Evolutionary conservation across 805 yeast genomes (phyloP).

Genomic region (Maudiozyma pseudohumilis): DNA sequence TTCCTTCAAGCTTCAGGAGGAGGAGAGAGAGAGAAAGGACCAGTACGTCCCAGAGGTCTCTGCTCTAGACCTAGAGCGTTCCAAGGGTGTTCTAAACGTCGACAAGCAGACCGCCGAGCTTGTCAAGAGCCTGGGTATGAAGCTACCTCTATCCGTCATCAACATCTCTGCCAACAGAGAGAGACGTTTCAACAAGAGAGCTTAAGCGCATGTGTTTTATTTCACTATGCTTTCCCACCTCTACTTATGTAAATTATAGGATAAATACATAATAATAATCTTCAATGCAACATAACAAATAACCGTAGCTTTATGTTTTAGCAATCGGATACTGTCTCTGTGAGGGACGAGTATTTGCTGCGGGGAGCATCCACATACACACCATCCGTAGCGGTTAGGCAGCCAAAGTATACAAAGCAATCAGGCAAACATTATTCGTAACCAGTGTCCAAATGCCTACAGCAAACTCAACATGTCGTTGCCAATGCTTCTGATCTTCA

Average conservation of each 20-base stretch:
- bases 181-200: slow-evolving; percentile 90
- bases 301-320: too few relatives aligned
- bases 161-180: slow-evolving; percentile 83
- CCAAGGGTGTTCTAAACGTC: slow-evolving; percentile 92
- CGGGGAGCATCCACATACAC: background rate
- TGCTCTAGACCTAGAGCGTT: slow-evolving; percentile 95
- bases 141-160: slow-evolving; percentile 76
- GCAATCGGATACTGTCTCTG: too few relatives aligned
- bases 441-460: too few relatives aligned
- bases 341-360: too few relatives aligned
- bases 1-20: slow-evolving; percentile 99
- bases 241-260: slow-evolving; percentile 1
- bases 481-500: slow-evolving; percentile 34
- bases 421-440: too few relatives aligned
- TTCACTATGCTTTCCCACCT: background rate
- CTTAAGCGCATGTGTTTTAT: slow-evolving; percentile 32
- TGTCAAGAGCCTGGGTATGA: slow-evolving; percentile 88
- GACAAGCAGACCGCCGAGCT: slow-evolving; percentile 94
- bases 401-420: background rate
- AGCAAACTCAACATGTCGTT: slow-evolving; percentile 32
- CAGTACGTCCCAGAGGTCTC: slow-evolving; percentile 99
- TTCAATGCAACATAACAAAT: background rate
- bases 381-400: background rate
- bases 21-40: slow-evolving; percentile 99
- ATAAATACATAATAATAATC: background rate